A percentile compares a stretch with the other conserved stretches of the same genome.
Evolutionary conservation across 345 rosid genomes (phyloP).

Genomic region (Carallia brachiata): DNA sequence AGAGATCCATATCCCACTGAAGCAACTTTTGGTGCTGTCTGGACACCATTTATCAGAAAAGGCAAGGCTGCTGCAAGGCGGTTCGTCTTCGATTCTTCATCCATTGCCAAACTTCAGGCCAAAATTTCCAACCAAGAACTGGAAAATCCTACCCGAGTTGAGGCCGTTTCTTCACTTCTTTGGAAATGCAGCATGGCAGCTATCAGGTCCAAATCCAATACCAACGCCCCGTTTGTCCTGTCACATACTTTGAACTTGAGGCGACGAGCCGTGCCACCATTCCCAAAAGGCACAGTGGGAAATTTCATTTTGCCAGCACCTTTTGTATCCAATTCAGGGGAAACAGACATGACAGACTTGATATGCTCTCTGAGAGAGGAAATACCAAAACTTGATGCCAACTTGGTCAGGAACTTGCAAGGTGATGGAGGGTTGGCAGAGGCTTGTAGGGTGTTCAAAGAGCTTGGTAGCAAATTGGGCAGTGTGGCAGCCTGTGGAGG

Average conservation of each 20-base stretch:
- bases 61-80: neutral
- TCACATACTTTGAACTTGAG: neutral
- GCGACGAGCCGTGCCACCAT: neutral
- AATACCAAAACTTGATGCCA: no score
- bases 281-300: neutral
- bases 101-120: neutral
- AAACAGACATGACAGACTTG: no score
- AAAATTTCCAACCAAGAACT: neutral
- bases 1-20: neutral
- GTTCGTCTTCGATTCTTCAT: neutral
- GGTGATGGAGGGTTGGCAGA: neutral
- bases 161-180: neutral
- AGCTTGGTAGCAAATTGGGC: neutral
- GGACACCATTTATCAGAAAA: neutral
- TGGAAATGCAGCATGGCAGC: neutral
- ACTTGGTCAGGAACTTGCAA: no score
- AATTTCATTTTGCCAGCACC: neutral
- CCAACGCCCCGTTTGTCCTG: neutral
- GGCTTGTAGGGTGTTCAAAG: neutral
- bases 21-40: neutral
- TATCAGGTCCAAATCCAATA: neutral
- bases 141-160: constrained; percentile 5
- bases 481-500: neutral
- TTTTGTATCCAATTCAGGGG: neutral
- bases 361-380: no score